These are phyloP conservation scores for Rubroboletus pulcherrimus DNA, from an alignment of 768 basidiomycete genomes.

Conservation along the genomic window DNA sequence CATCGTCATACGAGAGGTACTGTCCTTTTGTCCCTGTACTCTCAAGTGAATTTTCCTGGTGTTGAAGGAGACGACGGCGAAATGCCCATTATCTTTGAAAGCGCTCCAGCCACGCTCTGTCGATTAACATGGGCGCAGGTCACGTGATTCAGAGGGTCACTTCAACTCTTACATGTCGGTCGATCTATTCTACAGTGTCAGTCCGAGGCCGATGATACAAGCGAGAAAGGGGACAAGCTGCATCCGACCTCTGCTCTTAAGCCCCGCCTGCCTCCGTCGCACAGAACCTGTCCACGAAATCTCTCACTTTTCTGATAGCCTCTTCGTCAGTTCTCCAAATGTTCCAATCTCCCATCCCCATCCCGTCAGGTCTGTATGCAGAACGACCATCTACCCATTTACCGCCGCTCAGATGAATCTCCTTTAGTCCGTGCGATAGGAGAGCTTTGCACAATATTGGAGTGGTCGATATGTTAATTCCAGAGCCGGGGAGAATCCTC, in stretches of 20 bases:
- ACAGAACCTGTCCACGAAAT: slow-evolving; percentile 37
- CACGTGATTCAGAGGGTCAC: slow-evolving; percentile 24
- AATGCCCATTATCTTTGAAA: slow-evolving; percentile 33
- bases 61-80: slow-evolving; percentile 28
- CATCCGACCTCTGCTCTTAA: not conserved
- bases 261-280: not conserved
- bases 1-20: slow-evolving; percentile 36
- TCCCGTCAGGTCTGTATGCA: slow-evolving; percentile 47
- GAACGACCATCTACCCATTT: slow-evolving; percentile 55
- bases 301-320: slow-evolving; percentile 49
- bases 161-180: not conserved
- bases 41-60: slow-evolving; percentile 27
- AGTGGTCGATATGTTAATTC: slow-evolving; percentile 61
- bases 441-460: slow-evolving; percentile 45
- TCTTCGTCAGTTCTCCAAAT: slow-evolving; percentile 62
- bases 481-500: slow-evolving; percentile 68
- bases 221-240: not conserved
- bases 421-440: slow-evolving; percentile 53
- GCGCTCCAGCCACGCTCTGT: slow-evolving; percentile 20
- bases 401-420: slow-evolving; percentile 76
- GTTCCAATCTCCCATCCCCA: slow-evolving; percentile 77
- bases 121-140: slow-evolving; percentile 19
- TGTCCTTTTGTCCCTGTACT: slow-evolving; percentile 11
- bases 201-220: not conserved
- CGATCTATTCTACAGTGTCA: too few species aligned